A percentile compares a stretch with the other conserved stretches of the same genome.
Evolutionary conservation across 495 filamentous ascomycete genomes (phyloP).

Genomic region (Parathielavia hyrcaniae): DNA sequence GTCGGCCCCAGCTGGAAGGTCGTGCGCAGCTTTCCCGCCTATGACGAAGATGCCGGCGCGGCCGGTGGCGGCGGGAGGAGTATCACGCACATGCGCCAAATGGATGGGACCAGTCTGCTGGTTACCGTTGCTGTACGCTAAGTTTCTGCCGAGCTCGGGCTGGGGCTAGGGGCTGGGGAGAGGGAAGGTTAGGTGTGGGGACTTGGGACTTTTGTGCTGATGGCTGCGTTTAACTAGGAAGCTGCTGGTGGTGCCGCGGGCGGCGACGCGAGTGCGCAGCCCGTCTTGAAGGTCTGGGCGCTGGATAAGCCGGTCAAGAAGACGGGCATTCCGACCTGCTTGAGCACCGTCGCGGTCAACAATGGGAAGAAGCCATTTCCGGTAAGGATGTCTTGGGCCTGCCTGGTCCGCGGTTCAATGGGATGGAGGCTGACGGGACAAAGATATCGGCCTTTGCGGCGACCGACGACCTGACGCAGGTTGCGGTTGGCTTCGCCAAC

Average conservation of each 20-base stretch:
- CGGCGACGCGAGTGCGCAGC: constrained; percentile 46
- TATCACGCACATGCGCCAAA: constrained; percentile 93
- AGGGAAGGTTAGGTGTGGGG: too few relatives aligned
- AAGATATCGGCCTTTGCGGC: constrained; percentile 87
- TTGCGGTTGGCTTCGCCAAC: constrained; percentile 93
- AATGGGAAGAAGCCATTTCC: constrained; percentile 93
- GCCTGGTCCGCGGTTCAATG: neutral
- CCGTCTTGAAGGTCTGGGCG: constrained; percentile 90
- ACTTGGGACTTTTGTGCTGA: constrained; percentile 17
- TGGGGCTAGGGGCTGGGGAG: neutral
- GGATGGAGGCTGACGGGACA: constrained; percentile 10
- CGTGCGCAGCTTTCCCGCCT: constrained; percentile 75
- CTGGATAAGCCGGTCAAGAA: constrained; percentile 93
- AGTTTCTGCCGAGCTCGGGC: neutral
- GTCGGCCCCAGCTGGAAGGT: constrained; percentile 82
- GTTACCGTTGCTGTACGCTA: constrained; percentile 63
- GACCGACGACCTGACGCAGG: constrained; percentile 78
- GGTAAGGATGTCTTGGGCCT: constrained; percentile 40
- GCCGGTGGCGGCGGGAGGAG: constrained; percentile 29
- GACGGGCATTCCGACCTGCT: constrained; percentile 76
- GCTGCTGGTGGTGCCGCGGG: neutral
- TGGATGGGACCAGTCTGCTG: constrained; percentile 78
- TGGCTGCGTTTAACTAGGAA: neutral
- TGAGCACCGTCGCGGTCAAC: constrained; percentile 75
- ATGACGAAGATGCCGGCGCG: constrained; percentile 45